Evolutionary conservation across 2,329 filamentous ascomycete species (phyloP), one percentile per base, ranked within the genome.

Genomic region (Byssochlamys sp.): DNA sequence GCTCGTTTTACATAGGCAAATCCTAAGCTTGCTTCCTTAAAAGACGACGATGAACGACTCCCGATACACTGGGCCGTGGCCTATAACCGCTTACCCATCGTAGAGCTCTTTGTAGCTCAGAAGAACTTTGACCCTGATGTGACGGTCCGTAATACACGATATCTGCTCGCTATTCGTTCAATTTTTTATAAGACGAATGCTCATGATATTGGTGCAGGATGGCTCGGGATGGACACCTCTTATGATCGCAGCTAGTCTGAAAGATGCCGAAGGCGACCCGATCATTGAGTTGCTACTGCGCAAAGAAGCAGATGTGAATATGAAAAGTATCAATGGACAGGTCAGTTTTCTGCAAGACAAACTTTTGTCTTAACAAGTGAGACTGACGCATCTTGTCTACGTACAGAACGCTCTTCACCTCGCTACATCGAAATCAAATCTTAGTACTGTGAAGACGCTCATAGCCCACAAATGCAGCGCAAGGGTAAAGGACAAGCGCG

Each of bases 51-150:
- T 71, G 90, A 90, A 14, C 89, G 94, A 51, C 83, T 96, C 39
- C 87, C 94, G 2, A 85, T 97, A 58, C 94, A 99, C 78, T 99
- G 94, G 94, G 92, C 94, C 0, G 84, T 85, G 1, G 94, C 91
- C 25, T 88, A 89, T 72, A 95, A 94, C 70, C 86, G 85, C 63
- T 75, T 87, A 5, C 82, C 86, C 26, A 90, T 96, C 59, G 85
- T 89, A 19, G 79, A 87, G 54, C 71, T 92, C 24, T 79, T 97
- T 3, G 81, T 88, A 1, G 81, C 88, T 57, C 78, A 80, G 60
- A 86, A 86, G 66, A 80, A 80, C 59, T 96, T 96, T 68, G 90
- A 97, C 69, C 83, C 89, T 0, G 91, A 97, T 72, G 86, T 86
- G 19, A 84, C 90, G 75, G 88, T 90, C 57, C 51, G 64, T 56